Base-by-base conservation (phyloP, 2,329 filamentous ascomycete species). In the Phoma herbarum region DNA sequence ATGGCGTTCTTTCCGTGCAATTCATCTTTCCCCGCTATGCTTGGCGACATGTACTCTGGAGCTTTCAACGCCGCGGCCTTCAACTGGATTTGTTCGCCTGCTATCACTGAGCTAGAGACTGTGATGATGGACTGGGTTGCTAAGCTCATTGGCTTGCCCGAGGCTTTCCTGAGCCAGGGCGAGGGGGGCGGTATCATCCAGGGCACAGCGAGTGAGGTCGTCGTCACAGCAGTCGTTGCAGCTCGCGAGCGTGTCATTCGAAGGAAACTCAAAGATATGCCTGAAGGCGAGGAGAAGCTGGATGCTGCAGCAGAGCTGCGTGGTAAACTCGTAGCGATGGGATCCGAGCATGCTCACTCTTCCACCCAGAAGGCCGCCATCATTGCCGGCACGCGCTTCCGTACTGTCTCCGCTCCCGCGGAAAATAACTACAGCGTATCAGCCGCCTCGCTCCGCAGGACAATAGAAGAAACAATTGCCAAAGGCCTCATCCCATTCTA, bases 31-130 rank as follows among this genome's bases (percentile, higher is more conserved):
- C 93, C 94, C 0, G 86, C 88, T 26, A 94, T 97, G 76, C 84
- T 98, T 11, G 94, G 92, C 20, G 94, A 98, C 79, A 88, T 98
- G 81, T 98, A 97, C 82, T 92, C 88, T 42, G 89, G 91, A 5
- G 90, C 92, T 7, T 93, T 97, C 79, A 95, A 88, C 12, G 91
- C 91, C 16, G 92, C 94, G 1, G 92, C 92, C 37, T 98, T 98
- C 83, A 98, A 98, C 79, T 98, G 94, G 94, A 88, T 97, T 64
- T 97, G 94, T 79, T 93, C 89, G 6, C 94, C 94, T 0, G 93
- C 91, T 7, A 89, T 95, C 18, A 98, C 94, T 0, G 94, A 98
- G 80, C 85, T 98, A 46, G 94, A 98, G 82, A 97, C 93, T 0
- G 85, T 97, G 23, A 90, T 97, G 42, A 84, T 97, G 75, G 94